phyloP scores from a whole-genome alignment of 805 yeast species.

The Yarrowia sp. region DNA sequence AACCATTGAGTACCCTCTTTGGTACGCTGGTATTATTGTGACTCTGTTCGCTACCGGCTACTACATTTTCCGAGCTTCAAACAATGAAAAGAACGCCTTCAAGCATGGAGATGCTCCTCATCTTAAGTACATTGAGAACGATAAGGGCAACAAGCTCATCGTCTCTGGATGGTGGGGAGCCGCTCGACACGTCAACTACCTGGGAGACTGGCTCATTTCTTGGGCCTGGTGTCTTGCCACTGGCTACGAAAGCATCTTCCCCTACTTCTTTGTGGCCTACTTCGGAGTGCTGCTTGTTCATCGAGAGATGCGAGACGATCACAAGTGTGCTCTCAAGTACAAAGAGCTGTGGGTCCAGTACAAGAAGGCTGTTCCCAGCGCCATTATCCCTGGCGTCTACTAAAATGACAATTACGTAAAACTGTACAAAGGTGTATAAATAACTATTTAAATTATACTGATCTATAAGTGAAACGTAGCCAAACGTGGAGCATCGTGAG shows the following conservation, averaged over 20 bases:
- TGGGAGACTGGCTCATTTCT: conserved; percentile 94
- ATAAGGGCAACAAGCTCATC: conserved; percentile 78
- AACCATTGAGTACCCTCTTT: conserved; percentile 61
- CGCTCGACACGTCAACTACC: conserved; percentile 91
- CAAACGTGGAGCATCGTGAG: too few species aligned
- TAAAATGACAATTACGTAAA: conserved; percentile 47
- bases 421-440: conserved; percentile 25
- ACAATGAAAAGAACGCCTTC: conserved; percentile 84
- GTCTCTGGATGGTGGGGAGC: conserved; percentile 96
- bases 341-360: conserved; percentile 87
- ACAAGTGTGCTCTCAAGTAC: conserved; percentile 85
- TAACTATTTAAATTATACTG: conserved; percentile 30
- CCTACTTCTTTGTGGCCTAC: conserved; percentile 86
- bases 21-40: conserved; percentile 47
- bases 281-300: conserved; percentile 84
- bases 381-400: conserved; percentile 87
- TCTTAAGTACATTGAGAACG: conserved; percentile 72
- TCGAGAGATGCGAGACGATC: conserved; percentile 90
- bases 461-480: neutral
- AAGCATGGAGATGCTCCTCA: conserved; percentile 74
- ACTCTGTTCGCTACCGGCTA: conserved; percentile 68
- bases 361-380: conserved; percentile 80
- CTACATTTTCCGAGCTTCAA: conserved; percentile 82
- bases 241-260: conserved; percentile 77
- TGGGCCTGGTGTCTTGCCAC: conserved; percentile 93